Base-by-base conservation (phyloP, 371 early-diverging fungal species). In the Mucor ambiguus region DNA sequence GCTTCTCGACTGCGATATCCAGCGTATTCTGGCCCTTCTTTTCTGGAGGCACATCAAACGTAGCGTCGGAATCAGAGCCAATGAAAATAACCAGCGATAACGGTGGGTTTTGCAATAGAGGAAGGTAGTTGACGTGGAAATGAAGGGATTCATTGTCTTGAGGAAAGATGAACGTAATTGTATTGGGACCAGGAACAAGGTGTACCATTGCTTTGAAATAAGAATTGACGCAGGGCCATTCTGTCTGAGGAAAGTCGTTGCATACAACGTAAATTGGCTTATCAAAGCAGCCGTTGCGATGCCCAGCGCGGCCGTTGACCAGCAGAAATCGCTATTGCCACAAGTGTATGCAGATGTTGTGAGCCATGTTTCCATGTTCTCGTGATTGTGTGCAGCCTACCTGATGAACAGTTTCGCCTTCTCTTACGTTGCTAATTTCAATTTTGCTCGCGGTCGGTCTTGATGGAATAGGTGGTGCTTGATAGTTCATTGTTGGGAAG, bases 121-220 rank as follows among this genome's bases (percentile, higher is more conserved):
- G 86, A 8, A 79, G n/a, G 75, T 88, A 88, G 22, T 78, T 78
- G 22, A 90, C 63, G 28, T 69, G 63, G 32, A 81, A 71, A 12
- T 65, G 38, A 0, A 75, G 55, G 2, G 67, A 57, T 24, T 68
- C 32, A 16, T 41, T 35, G 16, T 38, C 60, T 6, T 71, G 58
- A 28, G 62, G 35, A 55, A 79, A 85, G 22, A 64, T 62, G 41
- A 89, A 83, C 24, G 63, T 74, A 32, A 88, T 77, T 0, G 68
- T 75, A 54, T 89, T 89, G 26, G 72, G 69, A 28, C 90, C 91
- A 63, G 77, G 82, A 57, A 81, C 78, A 8, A 90, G 75, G 70
- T 84, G 87, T 0, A 89, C 87, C 24, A 90, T 73, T 3, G 78
- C 81, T 67, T 90, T 90, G 48, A 90, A 90, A 63, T 83, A 78